Conservation (phyloP, 768 basidiomycete genomes). For the Piloderma croceum region DNA sequence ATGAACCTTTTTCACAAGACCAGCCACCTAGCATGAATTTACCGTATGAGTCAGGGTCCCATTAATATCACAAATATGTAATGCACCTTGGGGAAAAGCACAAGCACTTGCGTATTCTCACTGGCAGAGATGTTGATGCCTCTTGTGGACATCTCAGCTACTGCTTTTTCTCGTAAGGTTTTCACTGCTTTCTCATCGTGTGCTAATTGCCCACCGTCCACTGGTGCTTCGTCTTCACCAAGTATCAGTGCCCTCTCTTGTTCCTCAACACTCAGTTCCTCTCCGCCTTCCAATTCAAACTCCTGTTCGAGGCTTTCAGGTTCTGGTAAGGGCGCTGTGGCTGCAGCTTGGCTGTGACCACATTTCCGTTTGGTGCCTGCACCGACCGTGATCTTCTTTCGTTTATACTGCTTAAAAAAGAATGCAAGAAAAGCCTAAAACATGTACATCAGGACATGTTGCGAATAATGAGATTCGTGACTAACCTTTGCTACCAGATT, state of each 20-base stretch:
- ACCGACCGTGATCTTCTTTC: conserved; percentile 9
- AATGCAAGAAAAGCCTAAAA: conserved; percentile 22
- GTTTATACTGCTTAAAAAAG: conserved; percentile 21
- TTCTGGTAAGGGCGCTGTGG: too few species aligned
- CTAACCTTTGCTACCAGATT: conserved; percentile 30
- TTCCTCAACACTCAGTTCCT: too few species aligned
- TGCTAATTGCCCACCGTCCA: conserved; percentile 15
- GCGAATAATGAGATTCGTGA: not conserved
- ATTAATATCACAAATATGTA: conserved; percentile 1
- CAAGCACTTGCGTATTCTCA: conserved; percentile 9
- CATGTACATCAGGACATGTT: conserved; percentile 6
- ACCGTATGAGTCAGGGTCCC: conserved; percentile 1
- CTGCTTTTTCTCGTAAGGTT: conserved; percentile 6
- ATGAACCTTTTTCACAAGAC: conserved; percentile 22
- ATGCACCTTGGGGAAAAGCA: conserved; percentile 14
- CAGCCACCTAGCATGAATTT: conserved; percentile 17
- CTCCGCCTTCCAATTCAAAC: too few species aligned
- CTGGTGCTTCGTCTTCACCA: not conserved
- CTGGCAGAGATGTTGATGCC: not conserved
- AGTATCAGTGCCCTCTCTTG: too few species aligned
- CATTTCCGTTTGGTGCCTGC: not conserved
- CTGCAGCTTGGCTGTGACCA: not conserved
- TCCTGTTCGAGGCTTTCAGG: too few species aligned
- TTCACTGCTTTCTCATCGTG: conserved; percentile 15
- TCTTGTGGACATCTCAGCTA: not conserved